Conservation (phyloP, 768 basidiomycete genomes). For the Mycena vitilis region DNA sequence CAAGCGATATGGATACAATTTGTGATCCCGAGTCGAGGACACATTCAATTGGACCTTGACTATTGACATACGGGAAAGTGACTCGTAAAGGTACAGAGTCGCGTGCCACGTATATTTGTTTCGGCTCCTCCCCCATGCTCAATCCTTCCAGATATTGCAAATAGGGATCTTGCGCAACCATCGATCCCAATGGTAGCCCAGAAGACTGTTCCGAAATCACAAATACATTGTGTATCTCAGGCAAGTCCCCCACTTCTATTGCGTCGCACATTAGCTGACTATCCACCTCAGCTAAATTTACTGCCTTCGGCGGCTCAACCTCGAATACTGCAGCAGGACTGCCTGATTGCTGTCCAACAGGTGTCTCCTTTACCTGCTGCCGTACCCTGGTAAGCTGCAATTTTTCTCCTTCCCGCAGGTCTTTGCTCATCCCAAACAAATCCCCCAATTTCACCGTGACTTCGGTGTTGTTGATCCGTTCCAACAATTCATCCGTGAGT, state of each 20-base stretch:
- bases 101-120: slow-evolving; percentile 17
- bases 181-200: neutral
- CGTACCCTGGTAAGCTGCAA: slow-evolving; percentile 3
- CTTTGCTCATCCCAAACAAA: slow-evolving; percentile 17
- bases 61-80: slow-evolving; percentile 13
- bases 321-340: neutral
- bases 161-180: neutral
- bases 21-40: slow-evolving; percentile 44
- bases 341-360: neutral
- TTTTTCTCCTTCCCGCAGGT: slow-evolving; percentile 9
- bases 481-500: slow-evolving; percentile 5
- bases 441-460: slow-evolving; percentile 2
- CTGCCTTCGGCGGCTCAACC: neutral
- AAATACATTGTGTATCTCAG: neutral
- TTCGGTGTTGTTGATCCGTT: slow-evolving; percentile 12
- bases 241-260: neutral
- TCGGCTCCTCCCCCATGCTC: neutral
- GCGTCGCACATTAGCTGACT: slow-evolving; percentile 11
- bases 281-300: neutral
- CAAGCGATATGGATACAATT: slow-evolving; percentile 40
- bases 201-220: neutral
- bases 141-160: slow-evolving; percentile 3
- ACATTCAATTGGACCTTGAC: slow-evolving; percentile 30
- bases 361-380: neutral
- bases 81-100: slow-evolving; percentile 16